Percentiles rank a stretch among this genome's conserved stretches.
Conservation (phyloP, 1,284 basidiomycete species). For the Cryptococcus wingfieldii region DNA sequence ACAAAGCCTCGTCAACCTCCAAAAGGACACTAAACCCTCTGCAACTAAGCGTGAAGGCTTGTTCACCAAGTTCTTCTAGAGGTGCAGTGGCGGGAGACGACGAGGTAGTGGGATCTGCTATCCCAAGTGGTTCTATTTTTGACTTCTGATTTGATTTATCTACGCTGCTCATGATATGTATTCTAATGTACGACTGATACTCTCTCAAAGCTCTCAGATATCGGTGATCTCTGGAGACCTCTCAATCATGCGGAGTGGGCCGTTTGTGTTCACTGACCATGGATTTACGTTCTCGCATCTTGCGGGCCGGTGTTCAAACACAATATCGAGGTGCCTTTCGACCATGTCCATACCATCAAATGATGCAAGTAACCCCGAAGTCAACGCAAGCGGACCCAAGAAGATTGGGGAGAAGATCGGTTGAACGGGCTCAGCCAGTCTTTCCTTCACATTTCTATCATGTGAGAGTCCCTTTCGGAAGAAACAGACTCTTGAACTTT, state of each 20-base stretch:
- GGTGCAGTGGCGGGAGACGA: background rate
- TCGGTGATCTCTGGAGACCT: background rate
- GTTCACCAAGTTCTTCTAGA: conserved; percentile 46
- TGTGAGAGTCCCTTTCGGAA: too few species aligned
- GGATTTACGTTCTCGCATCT: too few species aligned
- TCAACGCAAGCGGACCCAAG: too few species aligned
- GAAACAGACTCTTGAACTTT: too few species aligned
- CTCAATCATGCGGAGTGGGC: background rate
- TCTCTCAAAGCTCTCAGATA: background rate
- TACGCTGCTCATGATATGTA: conserved; percentile 19
- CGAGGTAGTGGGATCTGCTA: background rate
- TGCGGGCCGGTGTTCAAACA: too few species aligned
- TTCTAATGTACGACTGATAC: background rate
- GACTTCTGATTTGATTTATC: background rate
- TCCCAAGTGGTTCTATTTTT: background rate
- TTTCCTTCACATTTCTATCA: too few species aligned
- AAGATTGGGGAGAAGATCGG: too few species aligned
- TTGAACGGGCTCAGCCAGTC: too few species aligned
- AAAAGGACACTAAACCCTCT: conserved; percentile 59
- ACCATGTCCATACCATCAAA: too few species aligned
- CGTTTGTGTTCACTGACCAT: too few species aligned
- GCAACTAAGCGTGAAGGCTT: conserved; percentile 33
- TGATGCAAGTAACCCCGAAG: too few species aligned
- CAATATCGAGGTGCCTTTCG: too few species aligned
- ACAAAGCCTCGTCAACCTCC: conserved; percentile 75